A percentile compares a stretch with the other conserved stretches of the same genome.
These are phyloP conservation scores for Phytophthora foliorum DNA, from an alignment of 352 stramenopile genomes.

Conservation along the genomic window DNA sequence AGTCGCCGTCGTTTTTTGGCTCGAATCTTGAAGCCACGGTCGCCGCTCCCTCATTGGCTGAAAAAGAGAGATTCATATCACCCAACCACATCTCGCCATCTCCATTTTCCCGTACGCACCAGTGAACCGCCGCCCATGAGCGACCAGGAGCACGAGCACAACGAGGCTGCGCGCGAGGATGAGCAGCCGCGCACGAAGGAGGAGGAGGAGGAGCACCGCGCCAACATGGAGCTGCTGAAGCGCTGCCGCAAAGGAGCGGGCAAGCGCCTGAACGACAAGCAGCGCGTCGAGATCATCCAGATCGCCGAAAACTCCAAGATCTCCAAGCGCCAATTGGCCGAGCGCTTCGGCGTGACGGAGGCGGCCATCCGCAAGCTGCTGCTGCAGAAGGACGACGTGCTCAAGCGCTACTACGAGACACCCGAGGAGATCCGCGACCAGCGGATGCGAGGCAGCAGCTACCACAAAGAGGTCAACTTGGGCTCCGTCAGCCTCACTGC, in stretches of 20 bases:
- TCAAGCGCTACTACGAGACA: conserved; percentile 85
- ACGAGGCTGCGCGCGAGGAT: too few relatives aligned
- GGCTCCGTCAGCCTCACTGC: neutral
- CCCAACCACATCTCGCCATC: neutral
- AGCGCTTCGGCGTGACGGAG: conserved; percentile 84
- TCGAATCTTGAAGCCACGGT: conserved; percentile 13
- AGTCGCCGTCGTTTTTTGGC: conserved; percentile 7
- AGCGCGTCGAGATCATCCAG: conserved; percentile 89
- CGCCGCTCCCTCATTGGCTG: conserved; percentile 3
- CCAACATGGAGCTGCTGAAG: conserved; percentile 16
- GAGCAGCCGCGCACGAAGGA: too few relatives aligned
- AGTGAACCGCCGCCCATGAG: conserved; percentile 23
- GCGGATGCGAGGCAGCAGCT: conserved; percentile 59
- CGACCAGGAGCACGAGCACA: conserved; percentile 29
- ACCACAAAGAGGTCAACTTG: neutral
- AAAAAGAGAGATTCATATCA: neutral
- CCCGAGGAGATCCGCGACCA: conserved; percentile 81
- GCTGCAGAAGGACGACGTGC: conserved; percentile 85
- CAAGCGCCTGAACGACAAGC: conserved; percentile 83
- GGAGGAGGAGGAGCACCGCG: conserved; percentile 1
- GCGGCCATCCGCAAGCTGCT: conserved; percentile 84
- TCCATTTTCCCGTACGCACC: neutral
- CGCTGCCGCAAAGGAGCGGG: conserved; percentile 51
- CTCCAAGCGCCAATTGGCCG: conserved; percentile 80
- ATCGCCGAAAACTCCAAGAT: conserved; percentile 81